These are phyloP conservation scores for Hypsizygus marmoreus DNA, from an alignment of 768 basidiomycete genomes.

Conservation along the genomic window DNA sequence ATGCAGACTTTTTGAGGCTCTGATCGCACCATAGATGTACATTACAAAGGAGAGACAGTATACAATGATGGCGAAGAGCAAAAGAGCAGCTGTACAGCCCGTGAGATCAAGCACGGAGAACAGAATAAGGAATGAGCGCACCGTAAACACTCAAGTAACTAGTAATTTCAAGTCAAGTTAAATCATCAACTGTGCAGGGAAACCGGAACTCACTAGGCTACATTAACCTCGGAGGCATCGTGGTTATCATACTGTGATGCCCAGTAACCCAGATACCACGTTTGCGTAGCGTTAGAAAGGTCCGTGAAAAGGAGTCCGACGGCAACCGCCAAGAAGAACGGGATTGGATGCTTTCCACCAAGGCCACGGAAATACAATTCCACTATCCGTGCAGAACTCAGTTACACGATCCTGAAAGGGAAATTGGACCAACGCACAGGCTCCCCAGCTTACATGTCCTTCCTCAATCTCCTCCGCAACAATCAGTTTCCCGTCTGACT, in stretches of 20 bases:
- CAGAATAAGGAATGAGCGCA: constrained; percentile 4
- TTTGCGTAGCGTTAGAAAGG: constrained; percentile 29
- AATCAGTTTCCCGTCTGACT: constrained; percentile 60
- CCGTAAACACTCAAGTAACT: constrained; percentile 55
- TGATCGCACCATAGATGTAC: constrained; percentile 49
- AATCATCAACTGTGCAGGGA: not conserved
- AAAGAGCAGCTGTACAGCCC: constrained; percentile 24
- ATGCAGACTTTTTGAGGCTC: constrained; percentile 60
- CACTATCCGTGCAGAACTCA: constrained; percentile 26
- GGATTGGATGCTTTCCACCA: constrained; percentile 33
- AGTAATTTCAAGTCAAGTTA: constrained; percentile 1
- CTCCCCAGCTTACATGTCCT: constrained; percentile 58
- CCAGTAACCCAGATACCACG: constrained; percentile 49
- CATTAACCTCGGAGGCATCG: constrained; percentile 31
- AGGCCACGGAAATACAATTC: constrained; percentile 40
- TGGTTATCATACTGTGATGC: constrained; percentile 43
- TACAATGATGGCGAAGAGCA: constrained; percentile 28
- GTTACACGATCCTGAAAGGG: constrained; percentile 14
- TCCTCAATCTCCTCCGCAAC: constrained; percentile 63
- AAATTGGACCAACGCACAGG: constrained; percentile 30
- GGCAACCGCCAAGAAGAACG: constrained; percentile 34
- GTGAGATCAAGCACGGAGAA: not conserved
- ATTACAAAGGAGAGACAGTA: constrained; percentile 37
- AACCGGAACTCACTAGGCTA: constrained; percentile 34
- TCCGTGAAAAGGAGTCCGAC: constrained; percentile 25